Evolutionary conservation across 768 basidiomycete species (phyloP).

Genomic region (Russula olivacea): DNA sequence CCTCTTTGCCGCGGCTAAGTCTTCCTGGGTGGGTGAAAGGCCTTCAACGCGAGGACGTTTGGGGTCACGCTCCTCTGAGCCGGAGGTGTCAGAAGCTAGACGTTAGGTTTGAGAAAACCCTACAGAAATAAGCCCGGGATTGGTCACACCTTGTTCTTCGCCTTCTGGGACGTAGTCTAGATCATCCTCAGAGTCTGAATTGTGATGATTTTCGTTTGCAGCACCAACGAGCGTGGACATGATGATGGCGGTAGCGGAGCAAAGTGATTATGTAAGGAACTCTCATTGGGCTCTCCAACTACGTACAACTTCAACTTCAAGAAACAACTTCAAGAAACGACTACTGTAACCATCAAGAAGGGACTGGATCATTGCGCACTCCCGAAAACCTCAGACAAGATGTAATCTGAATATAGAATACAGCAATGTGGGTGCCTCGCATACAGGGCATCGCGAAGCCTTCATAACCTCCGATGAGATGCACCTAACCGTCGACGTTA

Average conservation of each 20-base stretch:
- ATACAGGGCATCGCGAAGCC: slow-evolving; percentile 47
- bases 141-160: slow-evolving; percentile 32
- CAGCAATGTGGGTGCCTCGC: slow-evolving; percentile 43
- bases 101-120: not conserved
- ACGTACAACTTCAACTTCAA: not conserved
- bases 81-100: slow-evolving; percentile 37
- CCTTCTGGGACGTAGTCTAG: slow-evolving; percentile 60
- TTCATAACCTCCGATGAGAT: slow-evolving; percentile 46
- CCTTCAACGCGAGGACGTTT: slow-evolving; percentile 34
- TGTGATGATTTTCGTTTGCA: slow-evolving; percentile 26
- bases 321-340: not conserved
- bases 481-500: slow-evolving; percentile 36
- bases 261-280: slow-evolving; percentile 18
- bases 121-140: not conserved
- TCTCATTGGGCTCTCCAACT: not conserved
- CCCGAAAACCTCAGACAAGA: not conserved
- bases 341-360: no score
- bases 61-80: slow-evolving; percentile 35
- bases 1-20: slow-evolving; percentile 42
- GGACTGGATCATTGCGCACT: not conserved
- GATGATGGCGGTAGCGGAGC: not conserved
- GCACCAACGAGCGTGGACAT: slow-evolving; percentile 2
- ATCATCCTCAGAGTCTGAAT: slow-evolving; percentile 63
- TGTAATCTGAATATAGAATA: slow-evolving; percentile 55
- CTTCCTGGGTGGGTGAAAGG: slow-evolving; percentile 31